Evolutionary conservation across 176 grass and related monocot species (phyloP).

Genomic region (Phoenix dactylifera): DNA sequence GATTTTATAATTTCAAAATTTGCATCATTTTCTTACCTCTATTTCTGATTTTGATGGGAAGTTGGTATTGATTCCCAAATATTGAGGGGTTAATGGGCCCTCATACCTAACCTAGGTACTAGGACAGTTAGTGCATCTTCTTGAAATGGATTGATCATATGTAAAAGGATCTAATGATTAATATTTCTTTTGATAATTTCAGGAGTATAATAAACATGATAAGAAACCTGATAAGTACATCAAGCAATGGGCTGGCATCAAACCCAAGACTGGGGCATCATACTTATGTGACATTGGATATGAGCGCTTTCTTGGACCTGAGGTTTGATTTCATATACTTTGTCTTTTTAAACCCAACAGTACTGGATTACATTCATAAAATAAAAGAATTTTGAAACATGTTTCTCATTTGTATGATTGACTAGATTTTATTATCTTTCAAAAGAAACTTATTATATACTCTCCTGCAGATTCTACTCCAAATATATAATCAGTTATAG

Average conservation of each 20-base stretch:
- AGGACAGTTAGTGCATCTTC: not conserved
- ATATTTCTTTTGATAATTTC: constrained; percentile 21
- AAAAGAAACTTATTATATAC: too few relatives aligned
- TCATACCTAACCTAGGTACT: too few relatives aligned
- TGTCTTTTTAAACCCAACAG: constrained; percentile 6
- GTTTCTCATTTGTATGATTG: too few relatives aligned
- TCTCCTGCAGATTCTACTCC: too few relatives aligned
- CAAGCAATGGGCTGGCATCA: constrained; percentile 70
- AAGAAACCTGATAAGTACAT: constrained; percentile 85
- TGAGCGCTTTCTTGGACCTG: constrained; percentile 96
- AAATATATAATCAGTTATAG: too few relatives aligned
- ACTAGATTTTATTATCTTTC: too few relatives aligned
- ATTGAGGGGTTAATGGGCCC: too few relatives aligned
- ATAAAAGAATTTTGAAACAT: too few relatives aligned
- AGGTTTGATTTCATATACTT: constrained; percentile 49
- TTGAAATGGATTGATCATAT: not conserved
- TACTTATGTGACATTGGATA: constrained; percentile 94
- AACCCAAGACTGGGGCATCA: constrained; percentile 82
- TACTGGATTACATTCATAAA: not conserved
- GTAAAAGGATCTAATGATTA: not conserved
- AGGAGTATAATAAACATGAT: constrained; percentile 93
- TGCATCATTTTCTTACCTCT: too few relatives aligned
- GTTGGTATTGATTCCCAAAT: too few relatives aligned
- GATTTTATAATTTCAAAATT: too few relatives aligned
- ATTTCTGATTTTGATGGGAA: too few relatives aligned